Evolutionary conservation across 306 rosid species (phyloP).

Genomic region (Malus sieversii): DNA sequence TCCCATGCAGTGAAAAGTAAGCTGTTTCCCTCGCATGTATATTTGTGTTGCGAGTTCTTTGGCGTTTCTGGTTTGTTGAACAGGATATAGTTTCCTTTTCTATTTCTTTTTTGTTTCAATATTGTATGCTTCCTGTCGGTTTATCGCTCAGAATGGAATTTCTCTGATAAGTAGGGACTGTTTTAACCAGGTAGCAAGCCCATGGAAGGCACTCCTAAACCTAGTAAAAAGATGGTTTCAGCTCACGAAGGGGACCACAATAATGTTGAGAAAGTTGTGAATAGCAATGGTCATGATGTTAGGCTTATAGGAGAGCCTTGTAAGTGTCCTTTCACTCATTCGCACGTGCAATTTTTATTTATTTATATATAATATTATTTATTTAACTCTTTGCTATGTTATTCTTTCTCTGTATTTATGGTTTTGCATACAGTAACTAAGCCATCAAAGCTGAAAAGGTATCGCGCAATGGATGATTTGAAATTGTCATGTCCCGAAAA

Average conservation of each 20-base stretch:
- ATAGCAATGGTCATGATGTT: constrained; percentile 23
- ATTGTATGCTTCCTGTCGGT: not conserved
- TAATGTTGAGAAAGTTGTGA: constrained; percentile 28
- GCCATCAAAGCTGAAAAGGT: constrained; percentile 56
- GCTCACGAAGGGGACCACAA: constrained; percentile 10
- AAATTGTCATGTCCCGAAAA: constrained; percentile 38
- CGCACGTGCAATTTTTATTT: not conserved
- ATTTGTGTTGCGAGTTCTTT: constrained; percentile 10
- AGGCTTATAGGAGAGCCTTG: constrained; percentile 26
- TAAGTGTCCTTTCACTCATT: constrained; percentile 13
- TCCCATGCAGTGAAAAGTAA: constrained; percentile 40
- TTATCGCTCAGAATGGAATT: not conserved
- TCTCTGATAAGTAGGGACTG: constrained; percentile 3
- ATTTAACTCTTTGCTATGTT: not conserved
- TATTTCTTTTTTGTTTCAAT: not conserved
- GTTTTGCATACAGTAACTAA: constrained; percentile 40
- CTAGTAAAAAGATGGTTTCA: constrained; percentile 24
- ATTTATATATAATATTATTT: not conserved
- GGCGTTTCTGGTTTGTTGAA: not conserved
- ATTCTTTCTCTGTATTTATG: constrained; percentile 8
- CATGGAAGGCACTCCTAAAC: constrained; percentile 13
- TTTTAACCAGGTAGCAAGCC: constrained; percentile 29
- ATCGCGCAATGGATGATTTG: constrained; percentile 32
- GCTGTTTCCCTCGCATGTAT: constrained; percentile 2
- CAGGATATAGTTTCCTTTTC: not conserved